These are phyloP conservation scores for Patellifolia procumbens DNA, from an alignment of 179 eudicot genomes.

Conservation along the genomic window DNA sequence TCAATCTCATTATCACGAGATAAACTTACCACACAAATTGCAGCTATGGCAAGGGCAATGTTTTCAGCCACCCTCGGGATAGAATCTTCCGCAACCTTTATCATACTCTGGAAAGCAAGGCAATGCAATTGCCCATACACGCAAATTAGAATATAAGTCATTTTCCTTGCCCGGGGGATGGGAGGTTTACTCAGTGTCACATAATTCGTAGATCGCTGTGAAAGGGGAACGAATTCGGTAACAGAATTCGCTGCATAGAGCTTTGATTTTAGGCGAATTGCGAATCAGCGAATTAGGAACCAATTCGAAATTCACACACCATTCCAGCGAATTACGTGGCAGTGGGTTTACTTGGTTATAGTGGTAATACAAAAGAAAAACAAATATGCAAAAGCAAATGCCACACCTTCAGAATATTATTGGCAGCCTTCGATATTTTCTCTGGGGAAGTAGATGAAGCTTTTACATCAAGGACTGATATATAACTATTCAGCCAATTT, in stretches of 20 bases:
- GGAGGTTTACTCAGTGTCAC: too few species aligned
- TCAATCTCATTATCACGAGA: not conserved
- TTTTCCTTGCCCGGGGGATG: not conserved
- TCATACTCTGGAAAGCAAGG: slow-evolving; percentile 55
- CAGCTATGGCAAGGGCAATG: slow-evolving; percentile 82
- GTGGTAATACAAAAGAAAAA: not conserved
- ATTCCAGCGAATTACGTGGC: too few species aligned
- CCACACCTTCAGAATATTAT: slow-evolving; percentile 67
- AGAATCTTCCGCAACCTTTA: slow-evolving; percentile 66
- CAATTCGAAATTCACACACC: too few species aligned
- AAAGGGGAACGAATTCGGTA: too few species aligned
- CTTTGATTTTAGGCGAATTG: too few species aligned
- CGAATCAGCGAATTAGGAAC: too few species aligned
- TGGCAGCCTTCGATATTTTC: slow-evolving; percentile 70
- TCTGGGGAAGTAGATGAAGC: slow-evolving; percentile 48
- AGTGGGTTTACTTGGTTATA: too few species aligned
- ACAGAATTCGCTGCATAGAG: too few species aligned
- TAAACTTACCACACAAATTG: slow-evolving; percentile 72
- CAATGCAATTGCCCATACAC: slow-evolving; percentile 7
- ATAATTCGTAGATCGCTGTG: too few species aligned
- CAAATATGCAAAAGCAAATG: slow-evolving; percentile 8
- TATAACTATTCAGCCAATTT: slow-evolving; percentile 66
- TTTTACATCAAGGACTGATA: slow-evolving; percentile 48
- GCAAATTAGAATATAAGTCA: not conserved
- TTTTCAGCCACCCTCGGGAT: slow-evolving; percentile 93